phyloP scores from a whole-genome alignment of 129 eudicot species.

The Scalesia atractyloides region DNA sequence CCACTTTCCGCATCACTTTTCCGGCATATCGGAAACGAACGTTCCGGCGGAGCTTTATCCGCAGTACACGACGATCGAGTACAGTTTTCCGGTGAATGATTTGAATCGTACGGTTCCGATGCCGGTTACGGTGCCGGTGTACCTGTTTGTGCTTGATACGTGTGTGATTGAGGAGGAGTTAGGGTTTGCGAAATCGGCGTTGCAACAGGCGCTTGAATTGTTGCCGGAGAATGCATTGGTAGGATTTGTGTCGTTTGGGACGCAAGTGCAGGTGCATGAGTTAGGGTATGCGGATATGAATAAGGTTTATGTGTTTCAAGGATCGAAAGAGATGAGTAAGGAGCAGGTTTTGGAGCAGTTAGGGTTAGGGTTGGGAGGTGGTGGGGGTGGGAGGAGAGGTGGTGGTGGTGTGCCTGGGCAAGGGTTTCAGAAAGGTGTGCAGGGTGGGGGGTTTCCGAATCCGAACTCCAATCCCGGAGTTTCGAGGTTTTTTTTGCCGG shows the following conservation, averaged over 20 bases:
- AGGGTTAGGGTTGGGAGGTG: constrained; percentile 40
- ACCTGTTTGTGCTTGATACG: constrained; percentile 74
- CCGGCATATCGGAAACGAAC: constrained; percentile 72
- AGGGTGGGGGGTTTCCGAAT: constrained; percentile 38
- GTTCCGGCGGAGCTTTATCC: constrained; percentile 85
- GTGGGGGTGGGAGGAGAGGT: constrained; percentile 42
- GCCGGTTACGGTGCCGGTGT: constrained; percentile 45
- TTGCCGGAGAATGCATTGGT: constrained; percentile 87
- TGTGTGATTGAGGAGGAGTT: constrained; percentile 92
- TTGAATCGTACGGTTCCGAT: not conserved
- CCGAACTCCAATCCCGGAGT: constrained; percentile 44
- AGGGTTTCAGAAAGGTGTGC: constrained; percentile 59
- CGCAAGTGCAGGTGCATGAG: constrained; percentile 96
- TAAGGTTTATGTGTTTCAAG: constrained; percentile 80
- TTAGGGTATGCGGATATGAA: constrained; percentile 84
- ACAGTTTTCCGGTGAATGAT: constrained; percentile 27
- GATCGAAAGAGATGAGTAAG: constrained; percentile 74
- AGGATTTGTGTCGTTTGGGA: constrained; percentile 85
- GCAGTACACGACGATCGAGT: constrained; percentile 67
- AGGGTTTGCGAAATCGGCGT: constrained; percentile 65
- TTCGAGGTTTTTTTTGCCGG: constrained; percentile 78
- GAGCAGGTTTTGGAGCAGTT: constrained; percentile 96
- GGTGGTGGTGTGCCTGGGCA: constrained; percentile 48
- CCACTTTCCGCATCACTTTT: constrained; percentile 81
- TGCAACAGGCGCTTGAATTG: constrained; percentile 73